These are phyloP conservation scores for Pilobolus umbonatus DNA, from an alignment of 192 early-diverging fungal species.

Conservation along the genomic window DNA sequence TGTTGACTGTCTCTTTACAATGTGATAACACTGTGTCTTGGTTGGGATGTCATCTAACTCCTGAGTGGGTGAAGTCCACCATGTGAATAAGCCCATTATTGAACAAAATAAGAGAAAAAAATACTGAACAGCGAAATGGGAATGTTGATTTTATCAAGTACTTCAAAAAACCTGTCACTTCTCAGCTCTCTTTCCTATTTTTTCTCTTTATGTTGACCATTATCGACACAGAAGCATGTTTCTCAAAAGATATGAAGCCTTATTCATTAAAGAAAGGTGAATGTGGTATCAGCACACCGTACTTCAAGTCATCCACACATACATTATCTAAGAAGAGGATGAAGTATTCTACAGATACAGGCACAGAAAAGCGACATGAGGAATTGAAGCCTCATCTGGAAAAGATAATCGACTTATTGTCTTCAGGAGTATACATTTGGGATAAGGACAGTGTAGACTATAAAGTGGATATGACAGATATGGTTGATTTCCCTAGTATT, in stretches of 20 bases:
- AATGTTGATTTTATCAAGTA: no score
- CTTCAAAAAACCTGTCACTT: no score
- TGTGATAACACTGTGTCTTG: slow-evolving; percentile 29
- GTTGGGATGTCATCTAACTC: slow-evolving; percentile 17
- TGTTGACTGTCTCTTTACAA: slow-evolving; percentile 21
- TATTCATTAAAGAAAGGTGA: slow-evolving; percentile 16
- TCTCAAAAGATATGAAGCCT: not conserved
- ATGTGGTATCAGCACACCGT: slow-evolving; percentile 21
- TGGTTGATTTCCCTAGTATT: slow-evolving; percentile 7
- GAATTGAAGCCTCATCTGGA: slow-evolving; percentile 10
- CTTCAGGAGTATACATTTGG: not conserved
- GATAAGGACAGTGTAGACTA: not conserved
- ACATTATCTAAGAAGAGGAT: no score
- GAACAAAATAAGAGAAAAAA: no score
- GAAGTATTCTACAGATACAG: no score
- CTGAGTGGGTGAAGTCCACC: slow-evolving; percentile 1
- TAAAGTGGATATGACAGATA: not conserved
- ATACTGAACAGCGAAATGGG: no score
- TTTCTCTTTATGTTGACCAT: not conserved
- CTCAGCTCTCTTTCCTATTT: no score
- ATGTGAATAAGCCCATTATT: slow-evolving; percentile 22
- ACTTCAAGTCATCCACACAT: slow-evolving; percentile 10
- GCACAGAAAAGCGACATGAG: slow-evolving; percentile 13
- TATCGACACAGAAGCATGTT: slow-evolving; percentile 5
- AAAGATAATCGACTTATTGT: not conserved